Evolutionary conservation across 2,329 filamentous ascomycete genomes (phyloP).

Genomic region (Alternaria solani): DNA sequence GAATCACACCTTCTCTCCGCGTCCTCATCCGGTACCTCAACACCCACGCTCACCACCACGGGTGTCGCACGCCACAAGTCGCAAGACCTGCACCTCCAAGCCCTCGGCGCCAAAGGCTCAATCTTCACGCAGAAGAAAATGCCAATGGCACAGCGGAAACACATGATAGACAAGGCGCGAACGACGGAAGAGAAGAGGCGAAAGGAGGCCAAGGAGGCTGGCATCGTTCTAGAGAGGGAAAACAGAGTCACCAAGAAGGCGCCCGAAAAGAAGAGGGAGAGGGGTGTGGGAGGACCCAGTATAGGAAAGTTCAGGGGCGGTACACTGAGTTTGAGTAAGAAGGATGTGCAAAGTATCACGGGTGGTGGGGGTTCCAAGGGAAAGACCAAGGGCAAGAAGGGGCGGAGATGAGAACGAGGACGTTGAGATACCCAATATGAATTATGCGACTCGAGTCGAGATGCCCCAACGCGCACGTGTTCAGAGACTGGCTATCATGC

Average conservation of each 20-base stretch:
- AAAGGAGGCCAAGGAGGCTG: constrained; percentile 85
- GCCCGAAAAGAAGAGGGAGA: constrained; percentile 59
- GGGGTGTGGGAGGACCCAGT: constrained; percentile 75
- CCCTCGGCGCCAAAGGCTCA: constrained; percentile 78
- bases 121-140: constrained; percentile 83
- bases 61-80: constrained; percentile 83
- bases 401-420: constrained; percentile 7
- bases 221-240: constrained; percentile 79
- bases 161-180: constrained; percentile 75
- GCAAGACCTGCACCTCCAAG: constrained; percentile 81
- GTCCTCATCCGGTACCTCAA: constrained; percentile 55
- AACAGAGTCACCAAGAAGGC: constrained; percentile 56
- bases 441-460: not conserved
- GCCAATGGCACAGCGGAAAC: constrained; percentile 85
- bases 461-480: not conserved
- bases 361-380: constrained; percentile 58
- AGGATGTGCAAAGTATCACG: constrained; percentile 74
- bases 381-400: constrained; percentile 19
- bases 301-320: constrained; percentile 84
- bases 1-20: constrained; percentile 86
- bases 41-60: constrained; percentile 54
- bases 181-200: constrained; percentile 75
- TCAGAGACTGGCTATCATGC: not conserved
- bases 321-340: constrained; percentile 78
- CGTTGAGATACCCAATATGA: not conserved